Base-by-base conservation (phyloP, 805 yeast species). In the Yarrowia yakushimensis region DNA sequence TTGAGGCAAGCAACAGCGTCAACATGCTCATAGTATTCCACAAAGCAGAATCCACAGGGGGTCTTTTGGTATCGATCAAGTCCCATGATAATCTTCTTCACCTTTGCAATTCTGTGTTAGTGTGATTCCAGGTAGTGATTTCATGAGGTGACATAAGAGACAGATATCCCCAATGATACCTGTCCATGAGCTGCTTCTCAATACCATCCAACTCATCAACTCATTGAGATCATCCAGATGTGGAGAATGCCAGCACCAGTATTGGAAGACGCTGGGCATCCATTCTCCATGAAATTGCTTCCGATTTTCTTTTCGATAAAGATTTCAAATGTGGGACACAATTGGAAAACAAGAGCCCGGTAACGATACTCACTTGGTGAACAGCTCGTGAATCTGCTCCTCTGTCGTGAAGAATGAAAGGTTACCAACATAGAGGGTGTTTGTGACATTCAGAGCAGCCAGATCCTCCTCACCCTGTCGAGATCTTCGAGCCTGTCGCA, bases 1-100 rank as follows among this genome's bases (percentile, higher is more conserved):
- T 90, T 88, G 71, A 93, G 83, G 1, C 97, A 88, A 66, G 87
- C 84, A 60, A 91, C 77, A 1, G 97, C 90, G 55, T 89, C 91
- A 55, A 80, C 79, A 45, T 85, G 85, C 28, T 77, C 73, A 61
- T 81, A 81, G 72, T 86, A 94, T 48, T 90, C 87, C 39, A 94
- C 91, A 72, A 94, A 94, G 72, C 97, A 92, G 73, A 94, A 93
- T 17, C 99, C 98, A 72, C 98, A 92, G 1, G 99, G 99, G 1
- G 97, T 92, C 69, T 86, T 84, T 67, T 88, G 87, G 72, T 86
- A 86, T 67, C 97, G 81, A 73, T 94, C 97, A 36, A 94, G 81
- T 0, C 99, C 99, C 98, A 94, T 94, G 59, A 93, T 85, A 42
- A 92, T 88, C 69, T 87, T 80, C 67, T 83, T 83, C 39, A 93